Base-by-base conservation (phyloP, 2,329 filamentous ascomycete genomes). In the Trichophyton verrucosum region DNA sequence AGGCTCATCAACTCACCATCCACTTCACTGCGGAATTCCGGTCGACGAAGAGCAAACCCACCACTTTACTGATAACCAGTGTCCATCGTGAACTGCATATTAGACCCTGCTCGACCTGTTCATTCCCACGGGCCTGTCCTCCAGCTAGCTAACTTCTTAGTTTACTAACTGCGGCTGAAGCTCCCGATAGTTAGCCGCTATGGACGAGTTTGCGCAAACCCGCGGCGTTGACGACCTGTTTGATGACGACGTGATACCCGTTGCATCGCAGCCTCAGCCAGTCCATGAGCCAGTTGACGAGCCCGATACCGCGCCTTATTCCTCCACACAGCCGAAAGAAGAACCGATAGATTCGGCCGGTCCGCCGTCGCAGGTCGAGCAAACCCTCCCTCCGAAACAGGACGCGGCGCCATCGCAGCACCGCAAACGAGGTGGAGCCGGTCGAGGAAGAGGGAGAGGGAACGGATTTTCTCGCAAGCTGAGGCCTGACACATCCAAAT, bases 131-230 rank as follows among this genome's bases (percentile, higher is more conserved):
- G 11, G 33, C 33, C 33, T 38, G 3, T 38, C 33, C 9, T 38
- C 33, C 33, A 4, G 33, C 3, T 38, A 38, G 33, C 11, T 38
- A 38, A 38, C 33, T 38, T 9, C 9, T 38, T 38, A 11, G 33
- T 38, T 30, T 30, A 30, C 27, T 38, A 38, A 13, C 11, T 38
- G 11, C 33, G 8, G 33, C 13, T 13, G 33, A 9, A 13, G 11
- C 33, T 38, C 9, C 27, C 27, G 27, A 30, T 38, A 38, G 33
- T 11, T 11, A 38, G 33, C 33, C 33, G 33, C 58, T 22, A 65
- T 78, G 69, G 77, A 79, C 61, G 74, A 78, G 66, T 80, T 79
- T 61, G 76, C 77, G 27, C 77, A 80, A 61, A 79, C 77, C 1
- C 74, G 77, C 22, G 76, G 74, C 24, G 75, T 73, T n/a, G 77